Base-by-base conservation (phyloP, 331 rosid genomes). In the Arachis monticola region DNA sequence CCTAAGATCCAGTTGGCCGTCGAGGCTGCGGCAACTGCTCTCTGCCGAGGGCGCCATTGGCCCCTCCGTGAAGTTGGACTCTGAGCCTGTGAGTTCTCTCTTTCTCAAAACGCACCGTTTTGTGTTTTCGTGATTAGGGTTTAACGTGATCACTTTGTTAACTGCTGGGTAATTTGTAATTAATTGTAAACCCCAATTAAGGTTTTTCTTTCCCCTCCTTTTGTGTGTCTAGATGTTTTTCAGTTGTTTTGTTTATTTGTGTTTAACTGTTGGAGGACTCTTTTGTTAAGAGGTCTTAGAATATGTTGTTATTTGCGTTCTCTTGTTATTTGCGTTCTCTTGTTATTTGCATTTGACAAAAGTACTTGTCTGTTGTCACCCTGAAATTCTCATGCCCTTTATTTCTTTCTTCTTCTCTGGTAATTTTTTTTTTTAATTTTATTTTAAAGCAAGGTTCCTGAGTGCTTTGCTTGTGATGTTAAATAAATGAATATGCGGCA, bases 1-100 rank as follows among this genome's bases (percentile, higher is more conserved):
- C 77, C 83, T 84, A 67, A 83, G 97, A 89, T 91, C 99, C 73
- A 92, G 88, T 85, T 90, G 92, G 93, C 98, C 99, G 32, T 92
- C 98, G 69, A 83, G 99, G 96, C 82, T 96, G 80, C 92, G 99
- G 69, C 97, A 92, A 68, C 91, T 96, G 72, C 83, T 96, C 30
- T 89, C 97, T 5, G 89, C 80, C 77, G 99, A 92, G 77, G 93
- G 97, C 59, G 84, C 88, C 69, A 83, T 86, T 51, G 99, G 96
- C 11, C 96, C 99, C 41, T 91, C 99, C 35, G 48, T 89, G 73
- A 96, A 90, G 67, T 83, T 92, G 68, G 97, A 92, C 70, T 81
- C 99, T 4, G 98, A 96, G 85, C 88, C 98, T 1, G 99, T 96
- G 53, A 87, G 98, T 86, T 86, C 30, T 53, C 55, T 22, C 27